Evolutionary conservation across 1,284 basidiomycete genomes (phyloP).

Genomic region (Lignosus rhinocerotis): DNA sequence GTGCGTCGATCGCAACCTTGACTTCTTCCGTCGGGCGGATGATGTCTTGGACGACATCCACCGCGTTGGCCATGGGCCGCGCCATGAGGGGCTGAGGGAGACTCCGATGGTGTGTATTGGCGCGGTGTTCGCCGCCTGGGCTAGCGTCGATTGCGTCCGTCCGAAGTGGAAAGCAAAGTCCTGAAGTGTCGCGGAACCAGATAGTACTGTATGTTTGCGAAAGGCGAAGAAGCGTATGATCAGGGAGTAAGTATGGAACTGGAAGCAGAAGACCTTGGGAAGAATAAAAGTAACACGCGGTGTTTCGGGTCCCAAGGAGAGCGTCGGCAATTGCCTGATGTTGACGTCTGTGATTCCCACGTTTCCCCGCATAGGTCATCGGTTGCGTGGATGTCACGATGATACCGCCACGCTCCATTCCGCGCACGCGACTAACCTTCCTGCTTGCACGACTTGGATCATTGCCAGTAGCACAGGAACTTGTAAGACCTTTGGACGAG

Average conservation of each 20-base stretch:
- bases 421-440: not conserved
- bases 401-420: slow-evolving; percentile 15
- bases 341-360: slow-evolving; percentile 14
- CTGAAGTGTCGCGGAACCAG: not conserved
- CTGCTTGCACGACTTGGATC: no score
- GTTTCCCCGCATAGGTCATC: slow-evolving; percentile 28
- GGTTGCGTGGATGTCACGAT: slow-evolving; percentile 3
- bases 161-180: no score
- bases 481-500: no score
- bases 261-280: not conserved
- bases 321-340: slow-evolving; percentile 17
- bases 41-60: slow-evolving; percentile 23
- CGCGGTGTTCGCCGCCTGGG: no score
- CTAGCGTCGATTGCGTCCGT: no score
- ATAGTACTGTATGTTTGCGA: not conserved
- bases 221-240: not conserved
- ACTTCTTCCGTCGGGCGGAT: slow-evolving; percentile 44
- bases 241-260: not conserved
- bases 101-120: no score
- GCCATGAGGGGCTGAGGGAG: not conserved
- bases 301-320: slow-evolving; percentile 11
- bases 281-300: not conserved
- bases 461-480: no score
- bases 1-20: slow-evolving; percentile 40
- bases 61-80: slow-evolving; percentile 2